These are phyloP conservation scores for Penicillium cosmopolitanum DNA, from an alignment of 495 filamentous ascomycete genomes.

Conservation along the genomic window DNA sequence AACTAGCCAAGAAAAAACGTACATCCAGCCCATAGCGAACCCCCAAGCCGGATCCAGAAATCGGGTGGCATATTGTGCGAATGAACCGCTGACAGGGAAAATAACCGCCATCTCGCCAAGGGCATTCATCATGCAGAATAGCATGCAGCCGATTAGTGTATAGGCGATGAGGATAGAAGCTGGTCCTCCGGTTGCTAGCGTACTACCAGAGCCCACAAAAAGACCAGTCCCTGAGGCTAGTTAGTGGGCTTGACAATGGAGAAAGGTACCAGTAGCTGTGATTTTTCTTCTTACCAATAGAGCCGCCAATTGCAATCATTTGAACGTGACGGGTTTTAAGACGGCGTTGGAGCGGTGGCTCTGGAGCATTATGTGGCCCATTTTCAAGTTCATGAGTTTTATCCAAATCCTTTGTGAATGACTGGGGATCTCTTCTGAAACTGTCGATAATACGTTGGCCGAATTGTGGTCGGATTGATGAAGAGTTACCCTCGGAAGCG, in stretches of 20 bases:
- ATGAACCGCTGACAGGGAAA: constrained; percentile 91
- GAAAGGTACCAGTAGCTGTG: not conserved
- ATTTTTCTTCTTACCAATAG: constrained; percentile 66
- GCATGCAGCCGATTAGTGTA: constrained; percentile 79
- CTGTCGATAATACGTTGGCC: constrained; percentile 66
- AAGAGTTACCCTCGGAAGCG: not conserved
- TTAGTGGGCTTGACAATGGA: not conserved
- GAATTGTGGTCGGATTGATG: constrained; percentile 13
- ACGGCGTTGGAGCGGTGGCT: constrained; percentile 72
- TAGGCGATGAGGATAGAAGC: constrained; percentile 87
- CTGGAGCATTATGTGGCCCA: constrained; percentile 74
- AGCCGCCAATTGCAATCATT: constrained; percentile 97
- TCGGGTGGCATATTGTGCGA: constrained; percentile 87
- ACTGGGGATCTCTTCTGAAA: constrained; percentile 78
- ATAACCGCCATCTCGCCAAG: constrained; percentile 90
- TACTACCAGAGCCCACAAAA: constrained; percentile 83
- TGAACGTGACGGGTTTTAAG: constrained; percentile 87
- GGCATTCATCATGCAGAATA: constrained; percentile 90
- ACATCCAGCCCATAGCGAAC: constrained; percentile 99
- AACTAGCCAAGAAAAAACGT: constrained; percentile 90
- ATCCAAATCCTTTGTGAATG: constrained; percentile 33
- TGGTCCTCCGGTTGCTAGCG: constrained; percentile 78
- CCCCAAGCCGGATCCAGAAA: constrained; percentile 97
- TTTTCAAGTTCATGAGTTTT: constrained; percentile 67
- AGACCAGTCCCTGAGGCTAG: constrained; percentile 74